Conservation (phyloP, 352 stramenopile species). For the Pythium myriotylum region DNA sequence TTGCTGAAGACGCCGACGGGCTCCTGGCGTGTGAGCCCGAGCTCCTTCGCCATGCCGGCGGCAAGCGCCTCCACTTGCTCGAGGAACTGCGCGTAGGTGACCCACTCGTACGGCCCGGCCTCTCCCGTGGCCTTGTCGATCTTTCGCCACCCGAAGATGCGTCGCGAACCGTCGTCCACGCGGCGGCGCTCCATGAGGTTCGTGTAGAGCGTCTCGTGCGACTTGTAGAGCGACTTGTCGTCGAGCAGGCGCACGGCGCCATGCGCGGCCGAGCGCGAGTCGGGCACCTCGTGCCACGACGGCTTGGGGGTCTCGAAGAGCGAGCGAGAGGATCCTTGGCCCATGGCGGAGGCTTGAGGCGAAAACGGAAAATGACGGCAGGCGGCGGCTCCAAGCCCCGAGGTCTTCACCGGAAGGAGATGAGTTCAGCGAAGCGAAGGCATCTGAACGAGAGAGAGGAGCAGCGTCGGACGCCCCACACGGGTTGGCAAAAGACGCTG, state of each 20-base stretch:
- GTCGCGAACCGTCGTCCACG: slow-evolving; percentile 52
- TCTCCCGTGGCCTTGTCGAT: slow-evolving; percentile 39
- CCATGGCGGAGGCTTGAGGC: slow-evolving; percentile 16
- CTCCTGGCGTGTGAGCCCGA: slow-evolving; percentile 43
- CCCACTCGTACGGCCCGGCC: slow-evolving; percentile 51
- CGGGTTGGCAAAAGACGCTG: too few relatives aligned
- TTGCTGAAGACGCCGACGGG: slow-evolving; percentile 74
- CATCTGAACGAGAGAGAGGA: too few relatives aligned
- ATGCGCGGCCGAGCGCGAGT: slow-evolving; percentile 18
- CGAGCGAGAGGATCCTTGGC: slow-evolving; percentile 26
- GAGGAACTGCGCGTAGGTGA: slow-evolving; percentile 64
- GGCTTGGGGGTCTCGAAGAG: slow-evolving; percentile 19
- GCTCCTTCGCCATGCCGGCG: slow-evolving; percentile 38
- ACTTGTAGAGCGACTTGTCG: slow-evolving; percentile 34
- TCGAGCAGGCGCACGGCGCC: slow-evolving; percentile 28
- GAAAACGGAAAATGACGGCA: slow-evolving; percentile 15
- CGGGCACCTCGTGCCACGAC: slow-evolving; percentile 26
- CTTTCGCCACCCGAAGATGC: slow-evolving; percentile 59
- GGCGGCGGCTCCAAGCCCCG: neutral
- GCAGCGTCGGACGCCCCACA: too few relatives aligned
- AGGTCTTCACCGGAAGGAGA: neutral
- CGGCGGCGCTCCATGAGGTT: slow-evolving; percentile 45
- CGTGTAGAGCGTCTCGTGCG: slow-evolving; percentile 53
- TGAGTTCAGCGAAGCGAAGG: too few relatives aligned
- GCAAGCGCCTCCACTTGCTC: slow-evolving; percentile 45